phyloP scores from a whole-genome alignment of 768 basidiomycete species.

The Podaxis sp. region DNA sequence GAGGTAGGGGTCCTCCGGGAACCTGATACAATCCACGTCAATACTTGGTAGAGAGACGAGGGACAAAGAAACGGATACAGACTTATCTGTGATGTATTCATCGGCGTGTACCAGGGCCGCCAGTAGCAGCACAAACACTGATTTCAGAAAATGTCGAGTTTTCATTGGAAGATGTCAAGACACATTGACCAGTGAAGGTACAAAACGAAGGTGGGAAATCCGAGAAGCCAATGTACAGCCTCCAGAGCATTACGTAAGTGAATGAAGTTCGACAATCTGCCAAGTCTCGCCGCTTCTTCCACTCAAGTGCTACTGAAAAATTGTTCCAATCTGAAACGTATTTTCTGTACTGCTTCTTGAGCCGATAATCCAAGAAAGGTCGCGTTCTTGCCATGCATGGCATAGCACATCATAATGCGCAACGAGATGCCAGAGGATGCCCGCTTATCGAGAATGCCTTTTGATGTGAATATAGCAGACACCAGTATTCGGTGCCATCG shows the following conservation, averaged over 20 bases:
- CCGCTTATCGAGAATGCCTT: background rate
- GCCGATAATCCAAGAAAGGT: background rate
- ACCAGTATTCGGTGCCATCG: background rate
- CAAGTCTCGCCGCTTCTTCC: background rate
- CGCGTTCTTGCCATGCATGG: background rate
- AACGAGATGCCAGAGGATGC: background rate
- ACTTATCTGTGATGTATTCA: background rate
- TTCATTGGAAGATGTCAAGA: constrained; percentile 1
- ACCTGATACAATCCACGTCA: constrained; percentile 9
- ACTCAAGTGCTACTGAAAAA: background rate
- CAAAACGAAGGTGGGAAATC: background rate
- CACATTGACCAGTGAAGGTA: background rate
- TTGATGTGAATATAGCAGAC: background rate
- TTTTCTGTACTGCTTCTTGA: background rate
- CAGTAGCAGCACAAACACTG: background rate
- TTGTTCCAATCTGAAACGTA: background rate
- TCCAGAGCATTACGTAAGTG: background rate
- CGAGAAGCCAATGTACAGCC: background rate
- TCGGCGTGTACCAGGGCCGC: background rate
- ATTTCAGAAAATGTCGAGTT: background rate
- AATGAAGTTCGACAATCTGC: background rate
- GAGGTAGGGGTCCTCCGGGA: constrained; percentile 65
- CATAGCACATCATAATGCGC: background rate
- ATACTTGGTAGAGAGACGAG: background rate
- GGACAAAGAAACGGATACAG: background rate